Evolutionary conservation across 495 filamentous ascomycete genomes (phyloP).

Genomic region (Neurospora tetraspora): DNA sequence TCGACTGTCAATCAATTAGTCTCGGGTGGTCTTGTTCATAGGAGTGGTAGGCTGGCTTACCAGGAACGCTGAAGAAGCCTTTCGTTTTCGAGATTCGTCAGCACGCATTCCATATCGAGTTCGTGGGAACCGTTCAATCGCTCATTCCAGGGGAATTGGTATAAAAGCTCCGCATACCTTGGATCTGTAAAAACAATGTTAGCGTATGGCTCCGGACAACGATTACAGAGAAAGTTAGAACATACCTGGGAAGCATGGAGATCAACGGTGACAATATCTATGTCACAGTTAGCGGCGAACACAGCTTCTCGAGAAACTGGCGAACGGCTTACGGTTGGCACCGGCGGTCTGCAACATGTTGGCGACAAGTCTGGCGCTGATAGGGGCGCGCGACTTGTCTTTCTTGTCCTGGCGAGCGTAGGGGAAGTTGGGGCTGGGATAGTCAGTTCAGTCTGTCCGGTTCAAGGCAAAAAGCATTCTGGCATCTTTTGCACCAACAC

Average conservation of each 20-base stretch:
- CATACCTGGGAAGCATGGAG: constrained; percentile 57
- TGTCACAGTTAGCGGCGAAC: constrained; percentile 48
- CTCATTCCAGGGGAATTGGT: background rate
- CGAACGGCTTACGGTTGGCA: constrained; percentile 48
- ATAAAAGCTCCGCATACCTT: constrained; percentile 5
- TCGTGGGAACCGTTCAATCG: background rate
- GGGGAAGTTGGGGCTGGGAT: constrained; percentile 91
- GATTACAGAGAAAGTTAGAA: background rate
- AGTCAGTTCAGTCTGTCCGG: constrained; percentile 76
- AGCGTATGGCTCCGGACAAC: background rate
- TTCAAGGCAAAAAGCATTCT: constrained; percentile 18
- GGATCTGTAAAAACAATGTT: constrained; percentile 4
- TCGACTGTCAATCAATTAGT: constrained; percentile 33
- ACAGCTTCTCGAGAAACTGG: constrained; percentile 5
- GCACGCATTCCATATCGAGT: background rate
- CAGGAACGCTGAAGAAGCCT: constrained; percentile 95
- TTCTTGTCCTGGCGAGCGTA: constrained; percentile 99
- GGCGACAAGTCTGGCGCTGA: constrained; percentile 86
- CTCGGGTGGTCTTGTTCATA: background rate
- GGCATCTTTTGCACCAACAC: background rate
- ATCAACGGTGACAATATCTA: constrained; percentile 87
- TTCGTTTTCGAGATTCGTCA: constrained; percentile 35
- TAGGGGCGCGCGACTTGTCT: constrained; percentile 78
- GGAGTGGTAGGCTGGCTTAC: background rate
- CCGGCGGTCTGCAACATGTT: constrained; percentile 98